These are phyloP conservation scores for Saussurea involucrata DNA, from an alignment of 129 eudicot genomes.

Conservation along the genomic window DNA sequence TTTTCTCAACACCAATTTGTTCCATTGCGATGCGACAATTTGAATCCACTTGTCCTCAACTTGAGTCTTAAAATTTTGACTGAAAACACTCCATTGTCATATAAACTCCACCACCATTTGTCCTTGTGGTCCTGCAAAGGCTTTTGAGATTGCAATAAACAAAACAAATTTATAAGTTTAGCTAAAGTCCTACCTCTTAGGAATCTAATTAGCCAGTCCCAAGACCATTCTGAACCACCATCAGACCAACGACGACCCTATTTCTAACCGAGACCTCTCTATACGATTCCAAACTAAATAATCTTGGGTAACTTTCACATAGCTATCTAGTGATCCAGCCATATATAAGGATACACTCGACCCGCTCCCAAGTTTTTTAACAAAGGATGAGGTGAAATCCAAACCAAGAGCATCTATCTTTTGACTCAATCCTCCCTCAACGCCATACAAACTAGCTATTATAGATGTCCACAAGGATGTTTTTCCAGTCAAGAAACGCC, in stretches of 20 bases:
- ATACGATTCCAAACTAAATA: no score
- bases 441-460: no score
- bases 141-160: neutral
- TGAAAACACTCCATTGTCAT: neutral
- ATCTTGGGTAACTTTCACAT: neutral
- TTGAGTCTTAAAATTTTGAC: no score
- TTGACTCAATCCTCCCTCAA: neutral
- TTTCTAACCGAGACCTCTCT: neutral
- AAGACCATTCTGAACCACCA: neutral
- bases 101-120: neutral
- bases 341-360: neutral
- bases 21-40: no score
- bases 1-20: no score
- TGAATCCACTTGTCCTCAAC: no score
- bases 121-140: neutral
- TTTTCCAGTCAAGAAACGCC: neutral
- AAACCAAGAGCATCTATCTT: neutral
- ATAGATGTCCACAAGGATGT: no score
- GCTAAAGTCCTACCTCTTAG: neutral
- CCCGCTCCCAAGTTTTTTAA: no score
- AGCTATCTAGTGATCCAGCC: neutral
- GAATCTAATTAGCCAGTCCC: neutral
- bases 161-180: no score
- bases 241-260: neutral
- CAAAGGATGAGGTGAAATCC: neutral